These are phyloP conservation scores for Scalesia atractyloides DNA, from an alignment of 129 eudicot genomes.

Conservation along the genomic window DNA sequence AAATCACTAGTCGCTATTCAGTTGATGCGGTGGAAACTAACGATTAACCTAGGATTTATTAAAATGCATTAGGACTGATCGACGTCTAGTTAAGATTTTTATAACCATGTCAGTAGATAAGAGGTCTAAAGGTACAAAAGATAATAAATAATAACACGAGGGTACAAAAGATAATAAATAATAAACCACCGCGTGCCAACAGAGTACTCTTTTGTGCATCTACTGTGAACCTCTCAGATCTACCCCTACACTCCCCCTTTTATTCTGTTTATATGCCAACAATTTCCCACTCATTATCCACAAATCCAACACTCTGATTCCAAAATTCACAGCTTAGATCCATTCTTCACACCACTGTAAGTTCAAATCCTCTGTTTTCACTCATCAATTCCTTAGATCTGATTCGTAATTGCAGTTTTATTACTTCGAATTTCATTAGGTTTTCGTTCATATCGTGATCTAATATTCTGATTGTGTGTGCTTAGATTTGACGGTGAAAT, in stretches of 20 bases:
- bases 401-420: constrained; percentile 15
- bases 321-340: constrained; percentile 27
- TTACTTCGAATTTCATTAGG: neutral
- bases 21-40: too few species aligned
- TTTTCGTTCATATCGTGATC: constrained; percentile 13
- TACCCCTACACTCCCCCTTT: constrained; percentile 32
- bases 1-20: too few species aligned
- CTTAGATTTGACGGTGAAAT: constrained; percentile 11
- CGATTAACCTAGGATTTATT: too few species aligned
- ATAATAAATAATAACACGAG: too few species aligned
- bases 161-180: constrained; percentile 22
- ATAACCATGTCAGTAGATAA: too few species aligned
- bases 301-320: constrained; percentile 24
- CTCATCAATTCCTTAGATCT: constrained; percentile 20
- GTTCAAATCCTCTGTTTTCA: constrained; percentile 17
- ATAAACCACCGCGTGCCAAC: constrained; percentile 34
- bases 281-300: constrained; percentile 35
- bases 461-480: neutral
- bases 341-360: constrained; percentile 25
- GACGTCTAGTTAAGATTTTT: too few species aligned
- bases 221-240: constrained; percentile 41
- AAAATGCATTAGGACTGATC: too few species aligned
- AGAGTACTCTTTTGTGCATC: constrained; percentile 2
- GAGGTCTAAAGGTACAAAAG: too few species aligned
- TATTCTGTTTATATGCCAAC: constrained; percentile 31